Percentiles rank a stretch among this genome's conserved stretches.
phyloP scores from a whole-genome alignment of 1,284 basidiomycete genomes.

The Trametes sp. region DNA sequence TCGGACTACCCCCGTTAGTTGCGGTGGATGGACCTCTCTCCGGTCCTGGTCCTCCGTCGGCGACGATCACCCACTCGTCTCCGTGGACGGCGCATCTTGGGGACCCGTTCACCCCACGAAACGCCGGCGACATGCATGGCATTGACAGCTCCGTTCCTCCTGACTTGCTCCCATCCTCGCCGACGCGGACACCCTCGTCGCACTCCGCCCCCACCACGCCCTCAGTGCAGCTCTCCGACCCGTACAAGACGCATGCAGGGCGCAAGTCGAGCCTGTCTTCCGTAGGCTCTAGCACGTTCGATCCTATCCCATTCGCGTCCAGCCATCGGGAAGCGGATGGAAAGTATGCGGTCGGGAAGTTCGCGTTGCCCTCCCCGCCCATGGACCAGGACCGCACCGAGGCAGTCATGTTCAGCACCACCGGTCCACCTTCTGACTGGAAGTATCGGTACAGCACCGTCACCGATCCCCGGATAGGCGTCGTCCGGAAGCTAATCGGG shows the following conservation, averaged over 20 bases:
- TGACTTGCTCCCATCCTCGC: slow-evolving; percentile 49
- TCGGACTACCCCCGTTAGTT: slow-evolving; percentile 43
- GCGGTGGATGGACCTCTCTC: slow-evolving; percentile 41
- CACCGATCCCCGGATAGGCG: slow-evolving; percentile 73
- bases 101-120: slow-evolving; percentile 44
- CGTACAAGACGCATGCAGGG: slow-evolving; percentile 11
- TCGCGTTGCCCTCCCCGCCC: slow-evolving; percentile 70
- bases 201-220: slow-evolving; percentile 61
- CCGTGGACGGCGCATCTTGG: slow-evolving; percentile 38
- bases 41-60: slow-evolving; percentile 38
- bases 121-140: slow-evolving; percentile 28
- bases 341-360: slow-evolving; percentile 79
- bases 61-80: slow-evolving; percentile 34
- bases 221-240: slow-evolving; percentile 51
- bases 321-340: slow-evolving; percentile 67
- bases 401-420: slow-evolving; percentile 27
- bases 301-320: slow-evolving; percentile 73
- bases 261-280: slow-evolving; percentile 23
- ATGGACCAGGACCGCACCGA: slow-evolving; percentile 53
- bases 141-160: slow-evolving; percentile 34
- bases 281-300: slow-evolving; percentile 52
- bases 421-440: slow-evolving; percentile 47
- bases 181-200: slow-evolving; percentile 47
- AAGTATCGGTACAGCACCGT: slow-evolving; percentile 56
- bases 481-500: slow-evolving; percentile 69